phyloP scores from a whole-genome alignment of 148 eudicot species.

The Gaultheria prostrata region DNA sequence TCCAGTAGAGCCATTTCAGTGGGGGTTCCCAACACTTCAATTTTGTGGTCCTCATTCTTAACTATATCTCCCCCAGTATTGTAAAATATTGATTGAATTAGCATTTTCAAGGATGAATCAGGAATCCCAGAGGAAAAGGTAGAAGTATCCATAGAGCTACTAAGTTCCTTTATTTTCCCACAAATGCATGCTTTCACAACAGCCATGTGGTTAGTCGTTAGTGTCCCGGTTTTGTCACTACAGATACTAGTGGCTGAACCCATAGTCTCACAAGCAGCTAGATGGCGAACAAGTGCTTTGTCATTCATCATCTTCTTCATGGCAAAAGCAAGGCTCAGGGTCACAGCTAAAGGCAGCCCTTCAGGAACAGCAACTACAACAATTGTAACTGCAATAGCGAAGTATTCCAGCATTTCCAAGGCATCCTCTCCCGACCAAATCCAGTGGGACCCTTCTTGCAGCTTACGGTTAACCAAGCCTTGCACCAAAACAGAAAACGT shows the following conservation, averaged over 20 bases:
- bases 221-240: constrained; percentile 94
- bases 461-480: constrained; percentile 40
- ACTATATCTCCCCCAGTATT: constrained; percentile 87
- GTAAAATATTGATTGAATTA: constrained; percentile 64
- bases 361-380: constrained; percentile 98
- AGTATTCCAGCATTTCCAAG: constrained; percentile 61
- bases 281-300: constrained; percentile 81
- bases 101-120: constrained; percentile 18
- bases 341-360: constrained; percentile 94
- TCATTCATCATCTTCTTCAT: constrained; percentile 88
- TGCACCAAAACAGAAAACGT: constrained; percentile 65
- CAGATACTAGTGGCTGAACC: constrained; percentile 86
- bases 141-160: neutral
- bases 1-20: constrained; percentile 87
- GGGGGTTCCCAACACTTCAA: constrained; percentile 72
- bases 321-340: constrained; percentile 94
- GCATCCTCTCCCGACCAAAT: constrained; percentile 85
- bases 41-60: constrained; percentile 53
- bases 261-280: constrained; percentile 97
- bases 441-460: constrained; percentile 42
- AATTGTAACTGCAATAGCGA: constrained; percentile 88
- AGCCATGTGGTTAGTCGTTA: constrained; percentile 91
- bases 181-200: constrained; percentile 70
- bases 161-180: constrained; percentile 45
- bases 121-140: neutral